Conservation (phyloP, 768 basidiomycete genomes). For the Auricularia sp. region DNA sequence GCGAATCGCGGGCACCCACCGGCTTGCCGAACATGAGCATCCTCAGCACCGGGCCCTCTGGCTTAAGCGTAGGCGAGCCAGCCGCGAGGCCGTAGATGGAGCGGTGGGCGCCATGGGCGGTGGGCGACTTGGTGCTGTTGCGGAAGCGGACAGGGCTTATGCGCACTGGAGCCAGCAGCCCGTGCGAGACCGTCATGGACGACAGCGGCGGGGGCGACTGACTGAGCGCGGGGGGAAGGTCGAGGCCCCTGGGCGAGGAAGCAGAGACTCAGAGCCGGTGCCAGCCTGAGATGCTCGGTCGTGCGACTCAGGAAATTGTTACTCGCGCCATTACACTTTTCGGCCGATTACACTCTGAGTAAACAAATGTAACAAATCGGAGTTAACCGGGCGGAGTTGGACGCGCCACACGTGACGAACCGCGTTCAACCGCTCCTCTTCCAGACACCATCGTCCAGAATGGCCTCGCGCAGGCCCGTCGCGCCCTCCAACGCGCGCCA, state of each 20-base stretch:
- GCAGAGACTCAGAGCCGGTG: too few species aligned
- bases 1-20: conserved; percentile 25
- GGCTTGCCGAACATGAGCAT: conserved; percentile 76
- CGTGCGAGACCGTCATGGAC: not conserved
- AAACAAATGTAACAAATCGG: not conserved
- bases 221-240: not conserved
- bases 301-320: not conserved
- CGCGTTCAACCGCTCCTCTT: not conserved
- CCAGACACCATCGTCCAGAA: not conserved
- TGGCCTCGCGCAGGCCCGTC: not conserved
- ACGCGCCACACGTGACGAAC: not conserved
- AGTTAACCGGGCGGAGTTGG: not conserved
- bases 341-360: not conserved
- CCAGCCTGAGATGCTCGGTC: not conserved
- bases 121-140: not conserved
- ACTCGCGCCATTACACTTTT: not conserved
- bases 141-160: not conserved
- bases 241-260: not conserved
- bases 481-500: not conserved
- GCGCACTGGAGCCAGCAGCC: not conserved
- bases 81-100: not conserved
- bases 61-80: not conserved
- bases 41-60: conserved; percentile 26
- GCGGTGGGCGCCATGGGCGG: not conserved
- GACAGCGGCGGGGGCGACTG: not conserved